Conservation (phyloP, 805 yeast genomes). For the Candida argentea region DNA sequence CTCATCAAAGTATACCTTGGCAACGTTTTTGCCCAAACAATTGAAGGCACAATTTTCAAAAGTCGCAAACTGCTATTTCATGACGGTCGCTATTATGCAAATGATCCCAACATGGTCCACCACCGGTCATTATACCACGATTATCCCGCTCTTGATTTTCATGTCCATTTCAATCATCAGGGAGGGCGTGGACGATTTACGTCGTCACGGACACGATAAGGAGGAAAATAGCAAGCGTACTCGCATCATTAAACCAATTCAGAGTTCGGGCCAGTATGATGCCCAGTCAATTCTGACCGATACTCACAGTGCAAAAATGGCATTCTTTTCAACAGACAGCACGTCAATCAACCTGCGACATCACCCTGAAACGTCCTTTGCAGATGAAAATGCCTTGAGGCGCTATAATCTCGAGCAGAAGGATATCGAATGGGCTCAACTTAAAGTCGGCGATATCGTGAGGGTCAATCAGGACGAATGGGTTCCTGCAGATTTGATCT, state of each 20-base stretch:
- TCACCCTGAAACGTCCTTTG: conserved; percentile 2
- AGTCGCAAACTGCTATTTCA: conserved; percentile 82
- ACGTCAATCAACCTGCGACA: conserved; percentile 6
- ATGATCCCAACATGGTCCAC: conserved; percentile 97
- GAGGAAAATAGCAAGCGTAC: conserved; percentile 57
- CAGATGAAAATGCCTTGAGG: conserved; percentile 11
- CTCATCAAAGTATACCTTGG: conserved; percentile 75
- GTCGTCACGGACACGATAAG: conserved; percentile 76
- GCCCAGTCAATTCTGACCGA: conserved; percentile 26
- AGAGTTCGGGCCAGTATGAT: conserved; percentile 19
- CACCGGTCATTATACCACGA: conserved; percentile 91
- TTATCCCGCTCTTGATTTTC: conserved; percentile 77
- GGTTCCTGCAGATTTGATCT: conserved; percentile 84
- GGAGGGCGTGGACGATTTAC: conserved; percentile 90
- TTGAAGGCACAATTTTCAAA: conserved; percentile 86
- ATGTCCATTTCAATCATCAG: conserved; percentile 82
- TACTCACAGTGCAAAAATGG: not conserved
- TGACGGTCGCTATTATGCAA: conserved; percentile 84
- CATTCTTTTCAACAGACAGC: conserved; percentile 4
- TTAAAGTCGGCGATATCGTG: conserved; percentile 83
- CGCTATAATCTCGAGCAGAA: conserved; percentile 25
- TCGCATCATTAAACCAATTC: conserved; percentile 21
- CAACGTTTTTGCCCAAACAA: conserved; percentile 82
- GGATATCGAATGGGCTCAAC: conserved; percentile 53
- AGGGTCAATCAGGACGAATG: conserved; percentile 72